These are phyloP conservation scores for Russula compacta DNA, from an alignment of 768 basidiomycete species.

Conservation along the genomic window DNA sequence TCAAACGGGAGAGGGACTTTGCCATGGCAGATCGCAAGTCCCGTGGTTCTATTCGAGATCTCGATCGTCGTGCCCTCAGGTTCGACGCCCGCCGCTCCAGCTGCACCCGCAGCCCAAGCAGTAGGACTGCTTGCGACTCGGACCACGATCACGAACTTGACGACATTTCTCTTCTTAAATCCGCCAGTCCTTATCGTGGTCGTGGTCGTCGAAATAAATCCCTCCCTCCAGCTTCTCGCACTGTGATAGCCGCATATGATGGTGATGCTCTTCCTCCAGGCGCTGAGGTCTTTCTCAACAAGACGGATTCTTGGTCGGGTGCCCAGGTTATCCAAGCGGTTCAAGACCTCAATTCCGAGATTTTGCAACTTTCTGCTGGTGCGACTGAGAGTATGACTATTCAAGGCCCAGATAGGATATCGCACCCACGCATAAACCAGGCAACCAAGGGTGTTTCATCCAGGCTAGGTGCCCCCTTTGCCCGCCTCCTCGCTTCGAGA, in stretches of 20 bases:
- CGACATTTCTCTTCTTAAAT: slow-evolving; percentile 8
- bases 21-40: slow-evolving; percentile 18
- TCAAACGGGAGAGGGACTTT: slow-evolving; percentile 29
- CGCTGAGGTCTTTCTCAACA: slow-evolving; percentile 60
- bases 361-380: slow-evolving; percentile 69
- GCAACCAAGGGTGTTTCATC: slow-evolving; percentile 51
- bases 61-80: slow-evolving; percentile 11
- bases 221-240: slow-evolving; percentile 21
- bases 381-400: slow-evolving; percentile 62
- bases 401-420: slow-evolving; percentile 31
- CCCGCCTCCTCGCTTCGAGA: slow-evolving; percentile 48
- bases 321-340: slow-evolving; percentile 72
- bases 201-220: slow-evolving; percentile 21
- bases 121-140: slow-evolving; percentile 12
- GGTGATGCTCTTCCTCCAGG: slow-evolving; percentile 56
- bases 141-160: slow-evolving; percentile 16
- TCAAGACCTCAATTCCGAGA: slow-evolving; percentile 72
- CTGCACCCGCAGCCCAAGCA: slow-evolving; percentile 11
- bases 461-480: slow-evolving; percentile 54
- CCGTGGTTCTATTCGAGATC: slow-evolving; percentile 12
- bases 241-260: slow-evolving; percentile 25
- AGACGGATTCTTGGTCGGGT: slow-evolving; percentile 66
- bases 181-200: slow-evolving; percentile 6
- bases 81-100: slow-evolving; percentile 19
- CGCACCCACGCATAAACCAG: slow-evolving; percentile 37